These are phyloP conservation scores for Phaeosphaeriaceae sp. DNA, from an alignment of 2,329 filamentous ascomycete genomes.

Conservation along the genomic window DNA sequence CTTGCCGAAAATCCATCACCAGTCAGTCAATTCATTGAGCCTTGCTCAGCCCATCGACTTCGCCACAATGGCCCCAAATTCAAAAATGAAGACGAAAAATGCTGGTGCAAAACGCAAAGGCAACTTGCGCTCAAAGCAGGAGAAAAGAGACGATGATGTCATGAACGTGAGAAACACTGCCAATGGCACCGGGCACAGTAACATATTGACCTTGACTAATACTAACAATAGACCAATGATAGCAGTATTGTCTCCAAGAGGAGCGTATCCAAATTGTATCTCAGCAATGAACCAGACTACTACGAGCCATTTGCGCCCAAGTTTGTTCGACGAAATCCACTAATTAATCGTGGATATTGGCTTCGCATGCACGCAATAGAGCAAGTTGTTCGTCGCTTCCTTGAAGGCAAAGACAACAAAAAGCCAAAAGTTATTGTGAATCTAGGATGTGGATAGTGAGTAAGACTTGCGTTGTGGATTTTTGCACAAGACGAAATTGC, in stretches of 20 bases:
- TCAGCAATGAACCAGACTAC: slow-evolving; percentile 77
- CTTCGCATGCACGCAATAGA: slow-evolving; percentile 84
- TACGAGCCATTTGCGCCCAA: slow-evolving; percentile 88
- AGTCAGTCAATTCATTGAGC: no score
- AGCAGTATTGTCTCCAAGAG: slow-evolving; percentile 92
- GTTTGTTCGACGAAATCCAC: slow-evolving; percentile 79
- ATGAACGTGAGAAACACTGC: slow-evolving; percentile 57
- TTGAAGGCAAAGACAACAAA: slow-evolving; percentile 59
- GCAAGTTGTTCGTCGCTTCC: slow-evolving; percentile 73
- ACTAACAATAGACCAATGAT: slow-evolving; percentile 73
- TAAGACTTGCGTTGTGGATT: slow-evolving; percentile 36
- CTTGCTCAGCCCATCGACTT: slow-evolving; percentile 2
- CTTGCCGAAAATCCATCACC: slow-evolving; percentile 26
- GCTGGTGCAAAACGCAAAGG: slow-evolving; percentile 14
- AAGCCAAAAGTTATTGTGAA: slow-evolving; percentile 79
- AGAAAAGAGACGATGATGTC: slow-evolving; percentile 59
- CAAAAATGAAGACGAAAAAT: slow-evolving; percentile 20
- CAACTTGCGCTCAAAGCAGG: slow-evolving; percentile 27
- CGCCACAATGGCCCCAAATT: slow-evolving; percentile 14
- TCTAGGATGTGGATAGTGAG: slow-evolving; percentile 88
- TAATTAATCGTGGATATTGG: slow-evolving; percentile 91
- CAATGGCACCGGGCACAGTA: not conserved
- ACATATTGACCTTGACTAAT: slow-evolving; percentile 6
- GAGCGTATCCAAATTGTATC: slow-evolving; percentile 89
- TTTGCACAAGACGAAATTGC: slow-evolving; percentile 10